Percentiles rank a stretch among this genome's conserved stretches.
These are phyloP conservation scores for Dryas integrifolia DNA, from an alignment of 331 rosid genomes.

Conservation along the genomic window DNA sequence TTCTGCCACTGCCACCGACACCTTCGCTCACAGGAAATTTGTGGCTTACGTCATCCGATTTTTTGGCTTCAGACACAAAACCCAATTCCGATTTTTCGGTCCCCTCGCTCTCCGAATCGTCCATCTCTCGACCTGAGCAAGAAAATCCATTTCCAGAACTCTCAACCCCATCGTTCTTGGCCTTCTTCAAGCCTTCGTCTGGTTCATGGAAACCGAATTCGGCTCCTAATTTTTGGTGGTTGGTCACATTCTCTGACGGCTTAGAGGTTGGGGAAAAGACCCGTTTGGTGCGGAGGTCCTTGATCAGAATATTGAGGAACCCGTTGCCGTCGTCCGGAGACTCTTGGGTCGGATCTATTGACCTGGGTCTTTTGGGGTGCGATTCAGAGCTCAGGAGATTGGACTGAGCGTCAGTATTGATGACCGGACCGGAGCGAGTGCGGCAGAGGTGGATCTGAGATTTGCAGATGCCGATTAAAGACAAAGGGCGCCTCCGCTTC, in stretches of 20 bases:
- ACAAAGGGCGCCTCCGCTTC: constrained; percentile 25
- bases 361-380: constrained; percentile 8
- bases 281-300: constrained; percentile 71
- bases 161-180: constrained; percentile 2
- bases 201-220: constrained; percentile 8
- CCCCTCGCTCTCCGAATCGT: background rate
- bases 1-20: background rate
- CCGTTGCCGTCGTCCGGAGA: constrained; percentile 2
- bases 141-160: background rate
- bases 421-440: constrained; percentile 27
- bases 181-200: background rate
- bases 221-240: background rate
- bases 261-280: constrained; percentile 49
- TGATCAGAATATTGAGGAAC: constrained; percentile 23
- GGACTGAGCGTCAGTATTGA: background rate
- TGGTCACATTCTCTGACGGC: background rate
- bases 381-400: background rate
- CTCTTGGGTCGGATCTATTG: background rate
- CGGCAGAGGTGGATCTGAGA: constrained; percentile 25
- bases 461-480: constrained; percentile 13
- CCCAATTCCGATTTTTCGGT: constrained; percentile 24
- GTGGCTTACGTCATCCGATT: background rate
- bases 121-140: background rate
- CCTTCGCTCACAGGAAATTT: background rate
- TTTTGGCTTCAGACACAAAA: constrained; percentile 13